Evolutionary conservation across 176 grass and related monocot species (phyloP), one percentile per base, ranked within the genome.

Genomic region (Eleusine indica): DNA sequence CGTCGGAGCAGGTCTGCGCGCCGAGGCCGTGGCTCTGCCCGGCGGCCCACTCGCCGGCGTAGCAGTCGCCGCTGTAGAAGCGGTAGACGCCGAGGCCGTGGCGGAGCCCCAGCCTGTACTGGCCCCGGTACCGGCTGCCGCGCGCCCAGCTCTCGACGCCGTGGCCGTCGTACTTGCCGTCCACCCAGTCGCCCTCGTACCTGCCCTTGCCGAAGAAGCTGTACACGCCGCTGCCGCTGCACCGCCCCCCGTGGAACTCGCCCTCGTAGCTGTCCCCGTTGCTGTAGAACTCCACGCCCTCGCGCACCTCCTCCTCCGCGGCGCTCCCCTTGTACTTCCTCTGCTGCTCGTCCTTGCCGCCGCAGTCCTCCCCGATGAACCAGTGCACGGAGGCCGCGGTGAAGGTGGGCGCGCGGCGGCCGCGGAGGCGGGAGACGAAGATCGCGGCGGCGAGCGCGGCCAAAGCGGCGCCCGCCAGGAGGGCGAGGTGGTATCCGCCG

Each of bases 1-100:
- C 91, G 0, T 93, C 89, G 12, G 86, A 93, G 82, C 91, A 93
- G 7, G 80, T 93, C 82, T 93, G 91, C 0, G 86, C 74, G 38
- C 94, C 94, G 38, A 87, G n/a, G n/a, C 94, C 94, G 77, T 97
- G 94, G 94, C 94, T 93, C 80, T 93, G 91, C 11, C 94, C 94
- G 2, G 21, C 80, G 14, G 84, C 70, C 94, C 94, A 96, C 85
- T 96, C 94, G 1, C 92, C 92, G 0, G 92, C 82, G 75, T 87
- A 94, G 76, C 89, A 86, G 82, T 94, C 89, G 0, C 91, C 94
- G 28, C 87, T 87, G 62, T 96, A 88, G 79, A 97, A 97, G 48
- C 86, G 75, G 72, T 97, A 97, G 22, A 87, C 86, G 44, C 91
- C 94, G 76, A 91, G 77, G 9, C 91, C 94, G 47, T 97, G 89